phyloP scores from a whole-genome alignment of 148 eudicot species.

The Vaccinium darrowii region DNA sequence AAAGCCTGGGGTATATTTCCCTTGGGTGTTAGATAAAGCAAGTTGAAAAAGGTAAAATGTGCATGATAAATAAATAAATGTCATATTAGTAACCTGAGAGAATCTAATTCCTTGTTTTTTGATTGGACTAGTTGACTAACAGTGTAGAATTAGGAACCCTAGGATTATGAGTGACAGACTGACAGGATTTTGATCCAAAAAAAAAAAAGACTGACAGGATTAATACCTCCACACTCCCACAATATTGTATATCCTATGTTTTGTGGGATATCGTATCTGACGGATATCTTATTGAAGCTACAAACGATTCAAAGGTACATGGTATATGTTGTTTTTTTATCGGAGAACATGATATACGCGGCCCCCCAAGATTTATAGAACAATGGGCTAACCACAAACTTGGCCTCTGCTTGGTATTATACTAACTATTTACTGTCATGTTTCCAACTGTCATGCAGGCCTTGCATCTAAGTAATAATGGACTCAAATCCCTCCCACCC shows the following conservation, averaged over 20 bases:
- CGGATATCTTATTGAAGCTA: background rate
- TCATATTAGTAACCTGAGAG: background rate
- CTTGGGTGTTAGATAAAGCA: background rate
- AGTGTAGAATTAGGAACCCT: background rate
- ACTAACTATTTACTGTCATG: background rate
- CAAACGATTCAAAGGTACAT: background rate
- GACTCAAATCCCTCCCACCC: constrained; percentile 65
- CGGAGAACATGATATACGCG: background rate
- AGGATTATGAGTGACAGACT: background rate
- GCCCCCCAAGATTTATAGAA: background rate
- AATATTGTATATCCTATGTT: background rate
- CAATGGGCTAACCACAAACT: background rate
- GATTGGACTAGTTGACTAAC: background rate
- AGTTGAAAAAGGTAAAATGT: background rate
- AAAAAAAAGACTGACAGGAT: background rate
- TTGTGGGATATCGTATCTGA: background rate
- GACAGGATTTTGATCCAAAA: background rate
- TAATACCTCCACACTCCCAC: background rate
- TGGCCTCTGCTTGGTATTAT: background rate
- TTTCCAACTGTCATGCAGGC: constrained; percentile 37
- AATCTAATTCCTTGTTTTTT: background rate
- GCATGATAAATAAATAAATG: background rate
- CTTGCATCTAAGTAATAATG: constrained; percentile 71
- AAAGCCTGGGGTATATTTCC: background rate
- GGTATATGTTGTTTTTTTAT: background rate